Base-by-base conservation (phyloP, 2,329 filamentous ascomycete genomes). In the Hypoxylon rubiginosum region DNA sequence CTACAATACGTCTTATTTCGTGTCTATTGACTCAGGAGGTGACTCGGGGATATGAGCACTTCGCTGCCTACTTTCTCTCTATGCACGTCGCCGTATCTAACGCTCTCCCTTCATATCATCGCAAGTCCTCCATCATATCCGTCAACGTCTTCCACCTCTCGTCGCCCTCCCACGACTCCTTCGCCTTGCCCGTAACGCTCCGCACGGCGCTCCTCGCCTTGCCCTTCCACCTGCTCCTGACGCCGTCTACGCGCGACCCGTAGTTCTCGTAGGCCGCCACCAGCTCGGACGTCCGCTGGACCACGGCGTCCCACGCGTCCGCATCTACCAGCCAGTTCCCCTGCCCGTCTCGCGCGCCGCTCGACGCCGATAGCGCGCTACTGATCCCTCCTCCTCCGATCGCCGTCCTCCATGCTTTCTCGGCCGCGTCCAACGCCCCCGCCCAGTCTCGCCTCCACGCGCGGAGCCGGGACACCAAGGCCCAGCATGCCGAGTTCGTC, bases 161-260 rank as follows among this genome's bases (percentile, higher is more conserved):
- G 30, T 84, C 92, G 10, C 87, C 93, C 79, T 97, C 94, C 93
- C 94, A 97, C 11, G 79, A 86, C 74, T 93, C 91, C 81, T 88
- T 94, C 0, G 88, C 94, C 75, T 92, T 91, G 0, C 93, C 91
- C 84, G 97, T 86, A 6, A 98, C 90, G 55, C 92, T 93, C 58
- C 94, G 85, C 2, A 97, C 85, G 10, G 94, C 94, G 77, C 89
- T 97, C 73, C 93, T 85, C 0, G 93, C 92, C 85, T 97, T 98
- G 69, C 92, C 92, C 78, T 88, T 92, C 96, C 96, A 99, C 74
- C 90, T 90, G 63, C 86, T 86, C 1, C 92, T 93, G 2, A 97
- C 89, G 30, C 88, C 75, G 67, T 90, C 88, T 19, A 89, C 84
- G 69, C 87, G 84, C 0, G 84, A 81, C 0, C 92, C 92, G 72